These are phyloP conservation scores for Brassica napus DNA, from an alignment of 345 rosid genomes.

Conservation along the genomic window DNA sequence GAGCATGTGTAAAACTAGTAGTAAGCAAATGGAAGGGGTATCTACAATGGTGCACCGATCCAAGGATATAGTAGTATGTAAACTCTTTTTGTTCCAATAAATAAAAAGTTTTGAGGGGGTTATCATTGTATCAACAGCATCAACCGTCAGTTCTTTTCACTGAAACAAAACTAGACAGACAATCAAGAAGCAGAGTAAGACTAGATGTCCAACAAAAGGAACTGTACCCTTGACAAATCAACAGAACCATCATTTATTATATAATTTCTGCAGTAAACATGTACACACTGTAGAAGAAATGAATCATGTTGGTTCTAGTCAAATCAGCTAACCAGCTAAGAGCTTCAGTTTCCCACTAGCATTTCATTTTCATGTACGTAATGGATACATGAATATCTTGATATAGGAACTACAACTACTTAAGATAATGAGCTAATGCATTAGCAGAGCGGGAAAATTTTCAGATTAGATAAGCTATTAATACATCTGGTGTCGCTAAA, in stretches of 20 bases:
- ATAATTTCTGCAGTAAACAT: background rate
- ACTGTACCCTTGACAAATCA: background rate
- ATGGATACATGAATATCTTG: background rate
- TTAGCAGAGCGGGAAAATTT: background rate
- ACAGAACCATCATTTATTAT: background rate
- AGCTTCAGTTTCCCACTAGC: background rate
- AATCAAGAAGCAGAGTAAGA: background rate
- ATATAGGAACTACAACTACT: background rate
- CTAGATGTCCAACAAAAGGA: background rate
- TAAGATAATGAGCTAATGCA: background rate
- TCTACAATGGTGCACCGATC: no score
- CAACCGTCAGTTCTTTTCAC: background rate
- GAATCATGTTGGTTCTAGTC: background rate
- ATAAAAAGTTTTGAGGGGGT: slow-evolving; percentile 31
- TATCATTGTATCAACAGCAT: background rate
- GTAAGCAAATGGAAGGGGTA: slow-evolving; percentile 8
- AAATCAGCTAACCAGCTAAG: background rate
- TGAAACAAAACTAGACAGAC: no score
- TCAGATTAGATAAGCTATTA: background rate
- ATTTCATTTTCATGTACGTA: background rate
- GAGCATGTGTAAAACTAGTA: slow-evolving; percentile 38
- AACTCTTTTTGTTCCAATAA: slow-evolving; percentile 22
- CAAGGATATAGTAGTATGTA: background rate
- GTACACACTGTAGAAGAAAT: background rate
- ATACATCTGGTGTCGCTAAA: slow-evolving; percentile 55